Percentiles rank a stretch among this genome's conserved stretches.
Conservation (phyloP, 1,284 basidiomycete species). For the Austroboletus rostrupii region DNA sequence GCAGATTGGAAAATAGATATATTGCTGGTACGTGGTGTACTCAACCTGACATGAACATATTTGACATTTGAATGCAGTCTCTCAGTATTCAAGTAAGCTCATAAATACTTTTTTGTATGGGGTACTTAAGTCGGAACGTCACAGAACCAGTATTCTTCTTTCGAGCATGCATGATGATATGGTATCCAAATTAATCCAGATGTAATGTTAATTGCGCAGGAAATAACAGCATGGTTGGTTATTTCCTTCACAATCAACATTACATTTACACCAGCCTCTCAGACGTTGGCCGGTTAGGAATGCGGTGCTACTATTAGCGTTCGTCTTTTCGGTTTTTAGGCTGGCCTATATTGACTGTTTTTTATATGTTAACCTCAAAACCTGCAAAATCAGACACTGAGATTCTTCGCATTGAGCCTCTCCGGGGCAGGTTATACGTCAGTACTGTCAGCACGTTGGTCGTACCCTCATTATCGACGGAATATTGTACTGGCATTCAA, state of each 20-base stretch:
- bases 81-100: slow-evolving; percentile 27
- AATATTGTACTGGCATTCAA: too few species aligned
- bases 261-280: slow-evolving; percentile 26
- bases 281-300: slow-evolving; percentile 22
- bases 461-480: too few species aligned
- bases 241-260: slow-evolving; percentile 25
- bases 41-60: not conserved
- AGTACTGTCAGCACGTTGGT: too few species aligned
- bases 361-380: slow-evolving; percentile 26
- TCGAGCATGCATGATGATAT: slow-evolving; percentile 21
- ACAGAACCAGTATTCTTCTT: slow-evolving; percentile 26
- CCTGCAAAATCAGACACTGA: slow-evolving; percentile 19
- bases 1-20: slow-evolving; percentile 29
- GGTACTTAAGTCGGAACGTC: not conserved
- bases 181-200: slow-evolving; percentile 21
- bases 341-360: slow-evolving; percentile 2
- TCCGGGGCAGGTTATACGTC: slow-evolving; percentile 27
- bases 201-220: too few species aligned
- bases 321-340: slow-evolving; percentile 5
- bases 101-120: not conserved
- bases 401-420: slow-evolving; percentile 25
- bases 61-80: slow-evolving; percentile 19
- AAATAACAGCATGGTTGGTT: too few species aligned
- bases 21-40: slow-evolving; percentile 21
- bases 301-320: slow-evolving; percentile 25